Evolutionary conservation across 805 yeast species (phyloP), one percentile per base, ranked within the genome.

Genomic region (Kluyveromyces siamensis): DNA sequence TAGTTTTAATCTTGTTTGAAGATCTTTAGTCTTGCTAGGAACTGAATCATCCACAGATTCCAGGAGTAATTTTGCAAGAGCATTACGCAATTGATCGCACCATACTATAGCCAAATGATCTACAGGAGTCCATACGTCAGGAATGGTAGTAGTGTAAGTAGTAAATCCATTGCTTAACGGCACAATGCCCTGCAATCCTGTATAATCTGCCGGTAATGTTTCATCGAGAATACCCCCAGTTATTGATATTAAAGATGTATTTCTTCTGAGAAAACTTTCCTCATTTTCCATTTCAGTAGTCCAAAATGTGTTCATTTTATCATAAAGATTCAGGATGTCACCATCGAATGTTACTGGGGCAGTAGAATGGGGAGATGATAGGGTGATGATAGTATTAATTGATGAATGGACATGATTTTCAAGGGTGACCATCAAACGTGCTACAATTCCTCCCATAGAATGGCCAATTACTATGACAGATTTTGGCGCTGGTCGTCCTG

Each of bases 381-480:
- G 69, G 0, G 98, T 90, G 19, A 90, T 55, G 14, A 91, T 83
- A 0, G 96, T 83, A 59, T 87, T 89, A 18, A 93, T 80, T 1
- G 96, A 84, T 19, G 75, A 77, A 4, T 76, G 76, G 1, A 72
- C 58, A 61, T 87, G 90, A 59, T 88, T 90, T 1, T 88, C 84
- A 47, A 91, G 67, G 0, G 95, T 81, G 7, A 87, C 74, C 79
- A 90, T 79, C 0, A 87, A 82, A 50, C 98, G 73, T 2, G 96
- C 85, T 1, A 93, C 98, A 16, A 91, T 78, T 2, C 99, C 99
- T 40, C 99, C 99, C 99, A 91, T 91, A 0, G 98, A 91, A 68
- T 91, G 99, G 2, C 88, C 96, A 0, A 91, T 55, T 0, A 91
- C 62, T 0, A 91, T 78, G 1, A 91, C 95, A 0, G 96, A 84